Percentiles rank a stretch among this genome's conserved stretches.
Evolutionary conservation across 164 flowering plant genomes (phyloP).

Genomic region (Annona cherimola): DNA sequence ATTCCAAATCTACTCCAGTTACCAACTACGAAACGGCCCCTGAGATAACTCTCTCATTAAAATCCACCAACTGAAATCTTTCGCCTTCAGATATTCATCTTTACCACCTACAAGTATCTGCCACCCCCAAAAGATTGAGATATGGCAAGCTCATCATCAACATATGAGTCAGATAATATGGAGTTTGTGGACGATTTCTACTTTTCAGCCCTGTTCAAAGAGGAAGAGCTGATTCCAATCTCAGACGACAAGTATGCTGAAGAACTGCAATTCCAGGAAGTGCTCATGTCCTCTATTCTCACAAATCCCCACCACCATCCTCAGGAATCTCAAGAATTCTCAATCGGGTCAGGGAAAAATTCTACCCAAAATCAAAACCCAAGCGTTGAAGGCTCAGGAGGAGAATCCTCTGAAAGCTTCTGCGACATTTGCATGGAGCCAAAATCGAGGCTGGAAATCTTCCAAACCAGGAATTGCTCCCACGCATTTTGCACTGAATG

Average conservation of each 20-base stretch:
- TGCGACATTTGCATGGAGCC: conserved; percentile 25
- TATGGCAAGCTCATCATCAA: too few relatives aligned
- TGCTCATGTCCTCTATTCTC: conserved; percentile 17
- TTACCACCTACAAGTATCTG: too few relatives aligned
- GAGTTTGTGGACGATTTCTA: conserved; percentile 3
- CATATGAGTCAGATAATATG: too few relatives aligned
- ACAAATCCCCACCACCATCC: neutral
- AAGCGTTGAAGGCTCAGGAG: neutral
- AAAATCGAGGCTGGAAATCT: conserved; percentile 12
- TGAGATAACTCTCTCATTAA: too few relatives aligned
- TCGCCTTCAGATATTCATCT: too few relatives aligned
- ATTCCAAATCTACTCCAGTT: too few relatives aligned
- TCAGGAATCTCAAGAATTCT: neutral
- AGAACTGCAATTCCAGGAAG: conserved; percentile 36
- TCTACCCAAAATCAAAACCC: neutral
- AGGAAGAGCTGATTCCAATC: conserved; percentile 18
- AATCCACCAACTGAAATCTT: too few relatives aligned
- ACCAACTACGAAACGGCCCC: too few relatives aligned
- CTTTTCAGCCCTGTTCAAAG: neutral
- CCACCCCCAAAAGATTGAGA: too few relatives aligned
- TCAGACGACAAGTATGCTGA: conserved; percentile 40
- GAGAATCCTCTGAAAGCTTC: conserved; percentile 5
- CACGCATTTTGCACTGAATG: conserved; percentile 21
- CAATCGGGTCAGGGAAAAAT: neutral
- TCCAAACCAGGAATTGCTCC: conserved; percentile 12